Conservation (phyloP, 2,329 filamentous ascomycete genomes). For the Capronia coronata region DNA sequence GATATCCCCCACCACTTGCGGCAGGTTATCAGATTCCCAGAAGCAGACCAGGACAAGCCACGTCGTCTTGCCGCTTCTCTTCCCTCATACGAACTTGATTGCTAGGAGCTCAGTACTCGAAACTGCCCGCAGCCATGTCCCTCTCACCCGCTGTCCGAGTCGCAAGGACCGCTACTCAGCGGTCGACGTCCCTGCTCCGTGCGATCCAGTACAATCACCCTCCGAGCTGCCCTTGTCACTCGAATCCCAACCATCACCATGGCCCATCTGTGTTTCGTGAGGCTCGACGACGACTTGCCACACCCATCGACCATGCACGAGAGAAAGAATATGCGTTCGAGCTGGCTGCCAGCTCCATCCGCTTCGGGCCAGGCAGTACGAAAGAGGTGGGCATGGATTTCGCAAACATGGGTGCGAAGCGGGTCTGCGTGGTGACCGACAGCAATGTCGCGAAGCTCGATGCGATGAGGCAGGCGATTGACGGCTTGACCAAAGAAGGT, state of each 20-base stretch:
- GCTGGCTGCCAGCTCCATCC: slow-evolving; percentile 91
- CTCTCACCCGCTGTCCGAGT: slow-evolving; percentile 40
- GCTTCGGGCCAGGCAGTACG: slow-evolving; percentile 87
- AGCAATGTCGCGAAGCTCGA: slow-evolving; percentile 70
- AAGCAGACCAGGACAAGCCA: too few species aligned
- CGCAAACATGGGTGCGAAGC: slow-evolving; percentile 78
- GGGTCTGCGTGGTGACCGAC: slow-evolving; percentile 90
- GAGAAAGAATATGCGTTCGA: slow-evolving; percentile 98
- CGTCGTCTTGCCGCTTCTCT: not conserved
- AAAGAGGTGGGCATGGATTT: slow-evolving; percentile 98
- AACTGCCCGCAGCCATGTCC: slow-evolving; percentile 22
- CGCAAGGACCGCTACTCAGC: slow-evolving; percentile 42
- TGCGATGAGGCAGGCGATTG: slow-evolving; percentile 82
- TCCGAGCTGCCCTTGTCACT: slow-evolving; percentile 84
- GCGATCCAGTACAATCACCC: slow-evolving; percentile 90
- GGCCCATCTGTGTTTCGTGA: slow-evolving; percentile 45
- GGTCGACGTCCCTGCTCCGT: slow-evolving; percentile 59
- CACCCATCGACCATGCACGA: slow-evolving; percentile 62
- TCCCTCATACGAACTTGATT: not conserved
- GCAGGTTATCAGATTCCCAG: too few species aligned
- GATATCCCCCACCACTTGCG: too few species aligned
- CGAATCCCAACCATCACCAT: slow-evolving; percentile 70
- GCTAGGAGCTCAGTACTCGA: not conserved
- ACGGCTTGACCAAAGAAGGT: slow-evolving; percentile 70
- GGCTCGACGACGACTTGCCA: slow-evolving; percentile 61